Percentiles rank a stretch among this genome's conserved stretches.
Conservation (phyloP, 73 alveolate genomes). For the Tetrahymena borealis region DNA sequence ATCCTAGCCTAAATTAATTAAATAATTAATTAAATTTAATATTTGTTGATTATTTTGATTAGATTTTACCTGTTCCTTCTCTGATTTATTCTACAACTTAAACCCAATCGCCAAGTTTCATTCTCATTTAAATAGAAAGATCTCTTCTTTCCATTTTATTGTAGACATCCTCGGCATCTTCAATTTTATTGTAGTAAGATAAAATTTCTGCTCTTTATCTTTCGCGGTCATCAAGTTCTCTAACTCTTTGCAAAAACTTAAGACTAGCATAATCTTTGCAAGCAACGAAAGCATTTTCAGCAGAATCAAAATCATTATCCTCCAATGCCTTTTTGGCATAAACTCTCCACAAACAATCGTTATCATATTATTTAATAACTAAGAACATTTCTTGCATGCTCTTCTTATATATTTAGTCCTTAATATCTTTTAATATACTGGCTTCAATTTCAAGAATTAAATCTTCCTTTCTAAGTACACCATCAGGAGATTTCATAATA, state of each 20-base stretch:
- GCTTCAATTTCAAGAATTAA: conserved; percentile 92
- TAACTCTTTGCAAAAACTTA: conserved; percentile 52
- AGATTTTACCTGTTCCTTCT: conserved; percentile 85
- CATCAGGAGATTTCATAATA: conserved; percentile 85
- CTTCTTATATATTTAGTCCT: conserved; percentile 75
- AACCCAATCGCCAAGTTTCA: conserved; percentile 95
- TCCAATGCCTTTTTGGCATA: conserved; percentile 95
- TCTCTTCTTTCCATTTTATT: conserved; percentile 97
- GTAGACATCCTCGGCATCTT: conserved; percentile 95
- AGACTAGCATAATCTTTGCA: conserved; percentile 77
- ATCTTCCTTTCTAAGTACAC: conserved; percentile 70
- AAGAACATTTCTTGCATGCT: conserved; percentile 41
- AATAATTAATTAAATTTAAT: conserved; percentile 73
- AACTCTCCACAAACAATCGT: conserved; percentile 57
- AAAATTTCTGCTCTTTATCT: conserved; percentile 38
- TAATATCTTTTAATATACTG: conserved; percentile 90
- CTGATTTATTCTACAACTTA: conserved; percentile 79
- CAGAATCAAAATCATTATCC: conserved; percentile 90
- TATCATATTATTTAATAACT: conserved; percentile 24
- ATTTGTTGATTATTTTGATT: conserved; percentile 51
- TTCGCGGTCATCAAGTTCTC: conserved; percentile 35
- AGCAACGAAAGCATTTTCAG: conserved; percentile 92
- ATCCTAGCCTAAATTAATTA: neutral
- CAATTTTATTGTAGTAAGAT: conserved; percentile 67
- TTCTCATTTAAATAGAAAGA: conserved; percentile 83